Base-by-base conservation (phyloP, 2,329 filamentous ascomycete genomes). In the Parascedosporium putredinis region DNA sequence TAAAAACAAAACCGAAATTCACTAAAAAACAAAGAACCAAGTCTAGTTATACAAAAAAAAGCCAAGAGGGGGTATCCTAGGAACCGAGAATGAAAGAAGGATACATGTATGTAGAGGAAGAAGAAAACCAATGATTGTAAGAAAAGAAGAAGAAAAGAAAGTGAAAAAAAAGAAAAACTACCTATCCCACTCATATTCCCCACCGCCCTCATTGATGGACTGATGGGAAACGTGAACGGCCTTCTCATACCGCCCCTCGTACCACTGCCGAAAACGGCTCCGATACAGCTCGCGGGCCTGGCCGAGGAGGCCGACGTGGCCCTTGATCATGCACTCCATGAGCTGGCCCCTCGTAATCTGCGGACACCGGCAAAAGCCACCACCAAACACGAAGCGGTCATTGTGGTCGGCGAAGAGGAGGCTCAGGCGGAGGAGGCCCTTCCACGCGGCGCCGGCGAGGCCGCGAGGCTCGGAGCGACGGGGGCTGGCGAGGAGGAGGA, bases 261-360 rank as follows among this genome's bases (percentile, higher is more conserved):
- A 45, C 50, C 48, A 55, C 23, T 43, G 18, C 4, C 24, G 58
- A 38, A 54, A 51, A 54, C 59, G 54, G 40, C 52, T 57, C 42
- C 62, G 56, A 25, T 61, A 56, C 9, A 50, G 51, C 47, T 63
- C 59, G 49, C 61, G 58, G 7, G 64, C 62, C 24, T 61, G 51
- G 0, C 62, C 62, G 42, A 62, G 58, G 2, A 62, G 49, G 1
- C 62, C 62, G 6, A 55, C 51, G 45, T 64, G 62, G 3, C 55
- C 54, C 18, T 45, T 47, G 23, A 55, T 52, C 10, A 64, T 53
- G 9, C 62, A 64, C 25, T 51, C 50, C 5, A 44, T 50, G 16
- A 62, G 52, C 9, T 60, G 58, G 1, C 49, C 55, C 43, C 58
- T 54, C 12, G 54, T 60, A 34, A 52, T 54, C 12, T 50, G 51